phyloP scores from a whole-genome alignment of 768 basidiomycete species.

The Tremella fuciformis region DNA sequence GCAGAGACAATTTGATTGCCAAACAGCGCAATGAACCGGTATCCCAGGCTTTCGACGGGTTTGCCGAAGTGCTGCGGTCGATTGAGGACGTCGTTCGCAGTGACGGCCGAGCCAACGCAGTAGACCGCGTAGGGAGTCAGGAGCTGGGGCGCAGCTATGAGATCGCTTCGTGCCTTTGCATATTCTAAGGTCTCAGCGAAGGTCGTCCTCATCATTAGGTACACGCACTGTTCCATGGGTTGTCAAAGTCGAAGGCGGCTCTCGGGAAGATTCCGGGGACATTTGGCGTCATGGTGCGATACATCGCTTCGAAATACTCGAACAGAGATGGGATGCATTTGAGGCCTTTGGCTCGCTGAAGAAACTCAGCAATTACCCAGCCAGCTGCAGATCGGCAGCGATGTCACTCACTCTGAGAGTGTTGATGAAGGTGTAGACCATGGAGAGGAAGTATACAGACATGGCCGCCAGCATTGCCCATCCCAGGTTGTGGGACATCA shows the following conservation, averaged over 20 bases:
- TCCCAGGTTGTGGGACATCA: too few relatives aligned
- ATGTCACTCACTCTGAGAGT: too few relatives aligned
- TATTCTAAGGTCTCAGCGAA: constrained; percentile 19
- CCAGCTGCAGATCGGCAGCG: too few relatives aligned
- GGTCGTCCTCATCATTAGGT: too few relatives aligned
- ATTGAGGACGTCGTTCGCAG: constrained; percentile 9
- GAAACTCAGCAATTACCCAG: too few relatives aligned
- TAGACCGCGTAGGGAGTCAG: constrained; percentile 23
- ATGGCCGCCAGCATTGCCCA: too few relatives aligned
- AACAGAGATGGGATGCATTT: constrained; percentile 21
- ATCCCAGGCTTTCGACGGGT: constrained; percentile 19
- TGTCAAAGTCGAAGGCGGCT: constrained; percentile 16
- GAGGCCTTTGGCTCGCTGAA: constrained; percentile 22
- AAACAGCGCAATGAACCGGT: constrained; percentile 24
- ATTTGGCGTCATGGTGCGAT: constrained; percentile 19
- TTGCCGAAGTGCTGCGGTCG: constrained; percentile 16
- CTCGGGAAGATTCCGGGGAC: constrained; percentile 27
- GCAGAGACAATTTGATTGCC: constrained; percentile 25
- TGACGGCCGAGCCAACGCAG: constrained; percentile 14
- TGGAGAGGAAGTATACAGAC: too few relatives aligned
- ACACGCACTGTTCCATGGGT: constrained; percentile 32
- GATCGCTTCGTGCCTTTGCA: constrained; percentile 20
- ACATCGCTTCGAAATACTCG: constrained; percentile 25
- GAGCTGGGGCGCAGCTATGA: constrained; percentile 24
- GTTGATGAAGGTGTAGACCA: too few relatives aligned